Base-by-base conservation (phyloP, 2,329 filamentous ascomycete species). In the Calonectria fujianensis region DNA sequence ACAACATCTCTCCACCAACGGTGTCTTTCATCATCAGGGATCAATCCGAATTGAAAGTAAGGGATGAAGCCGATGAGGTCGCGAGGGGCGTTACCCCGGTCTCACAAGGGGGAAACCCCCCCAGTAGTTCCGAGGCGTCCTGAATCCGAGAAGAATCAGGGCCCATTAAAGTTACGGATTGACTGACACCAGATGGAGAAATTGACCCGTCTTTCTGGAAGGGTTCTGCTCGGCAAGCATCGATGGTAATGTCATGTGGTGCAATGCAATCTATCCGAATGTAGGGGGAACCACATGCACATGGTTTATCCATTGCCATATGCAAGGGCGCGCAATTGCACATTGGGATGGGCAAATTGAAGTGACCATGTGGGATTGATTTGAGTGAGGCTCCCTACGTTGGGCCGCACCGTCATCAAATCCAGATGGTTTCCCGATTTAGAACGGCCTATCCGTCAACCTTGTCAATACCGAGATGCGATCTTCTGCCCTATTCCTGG, bases 41-140 rank as follows among this genome's bases (percentile, higher is more conserved):
- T 66, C 13, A 27, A 37, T 27, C 59, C 11, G 59, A 71, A 41
- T 63, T 61, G 69, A 71, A 52, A 71, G 69, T 65, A 71, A 71
- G 69, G 69, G 50, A 71, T 35, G 69, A 51, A 48, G 37, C 27
- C 59, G 37, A 65, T 37, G 2, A 27, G 35, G 50, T 37, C 27
- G 59, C n/a, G 32, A 65, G 37, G 59, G 59, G 69, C 29, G 27
- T 29, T 27, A 59, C 48, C 69, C 69, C 45, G 48, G 69, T 65
- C 59, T 32, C 27, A 39, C 59, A 65, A 70, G 69, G 68, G 69
- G 50, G 57, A 63, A 68, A 39, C 27, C 35, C 69, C 27, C 35
- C 69, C 9, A 35, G n/a, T 20, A 51, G 29, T 50, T 37, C 24
- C 39, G 29, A 64, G 51, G 41, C 54, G 63, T 64, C 57, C 68